Conservation (phyloP, 495 filamentous ascomycete genomes). For the Zalerion maritima region DNA sequence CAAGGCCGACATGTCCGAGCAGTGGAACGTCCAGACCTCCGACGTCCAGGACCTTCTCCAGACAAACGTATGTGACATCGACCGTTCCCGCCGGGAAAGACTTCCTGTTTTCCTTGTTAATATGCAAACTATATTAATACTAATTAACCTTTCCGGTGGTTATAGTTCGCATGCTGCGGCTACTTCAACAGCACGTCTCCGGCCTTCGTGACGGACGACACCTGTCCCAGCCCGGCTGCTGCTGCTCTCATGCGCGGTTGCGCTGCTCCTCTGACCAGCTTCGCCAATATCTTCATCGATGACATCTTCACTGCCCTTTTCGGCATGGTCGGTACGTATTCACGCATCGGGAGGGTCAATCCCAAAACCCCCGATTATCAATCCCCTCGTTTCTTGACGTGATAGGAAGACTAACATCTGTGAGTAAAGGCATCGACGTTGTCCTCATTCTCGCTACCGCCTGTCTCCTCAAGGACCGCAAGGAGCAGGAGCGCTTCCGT, state of each 20-base stretch:
- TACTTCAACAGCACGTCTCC: conserved; percentile 53
- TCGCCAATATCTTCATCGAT: conserved; percentile 52
- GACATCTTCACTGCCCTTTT: conserved; percentile 62
- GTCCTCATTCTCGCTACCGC: conserved; percentile 49
- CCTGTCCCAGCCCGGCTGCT: conserved; percentile 44
- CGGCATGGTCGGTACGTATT: conserved; percentile 47
- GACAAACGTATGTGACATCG: conserved; percentile 34
- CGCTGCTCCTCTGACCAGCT: conserved; percentile 43
- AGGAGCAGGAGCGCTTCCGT: conserved; percentile 54
- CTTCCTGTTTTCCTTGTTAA: too few species aligned
- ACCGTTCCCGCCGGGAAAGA: neutral
- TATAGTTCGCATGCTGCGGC: conserved; percentile 60
- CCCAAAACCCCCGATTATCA: too few species aligned
- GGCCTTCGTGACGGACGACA: conserved; percentile 43
- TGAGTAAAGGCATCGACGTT: conserved; percentile 40
- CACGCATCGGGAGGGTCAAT: too few species aligned
- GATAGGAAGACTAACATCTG: neutral
- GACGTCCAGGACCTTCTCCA: conserved; percentile 48
- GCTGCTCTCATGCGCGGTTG: conserved; percentile 55
- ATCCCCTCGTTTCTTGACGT: conserved; percentile 6
- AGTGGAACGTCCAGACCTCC: conserved; percentile 40
- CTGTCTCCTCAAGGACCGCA: conserved; percentile 56
- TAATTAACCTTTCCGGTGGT: conserved; percentile 12
- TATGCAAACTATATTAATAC: conserved; percentile 1
- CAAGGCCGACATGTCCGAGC: conserved; percentile 34